Evolutionary conservation across 1,284 basidiomycete species (phyloP).

Genomic region (Apiotrichum montevideense): DNA sequence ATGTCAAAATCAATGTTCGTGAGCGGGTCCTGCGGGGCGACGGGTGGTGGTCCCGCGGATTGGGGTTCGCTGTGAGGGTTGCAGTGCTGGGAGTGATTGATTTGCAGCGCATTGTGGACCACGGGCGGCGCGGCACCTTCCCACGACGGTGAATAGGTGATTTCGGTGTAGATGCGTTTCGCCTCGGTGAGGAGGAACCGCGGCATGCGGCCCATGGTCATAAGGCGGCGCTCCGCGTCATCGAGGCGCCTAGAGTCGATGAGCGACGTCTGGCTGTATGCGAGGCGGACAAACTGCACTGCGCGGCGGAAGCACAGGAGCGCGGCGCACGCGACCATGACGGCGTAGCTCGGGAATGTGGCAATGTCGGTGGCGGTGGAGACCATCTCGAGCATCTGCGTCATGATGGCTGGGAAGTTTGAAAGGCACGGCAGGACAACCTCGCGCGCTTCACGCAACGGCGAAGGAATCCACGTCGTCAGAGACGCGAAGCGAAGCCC

Average conservation of each 20-base stretch:
- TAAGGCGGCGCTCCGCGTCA: not conserved
- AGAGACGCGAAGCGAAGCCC: conserved; percentile 9
- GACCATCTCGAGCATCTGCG: conserved; percentile 7
- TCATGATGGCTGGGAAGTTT: conserved; percentile 4
- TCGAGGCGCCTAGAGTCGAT: conserved; percentile 2
- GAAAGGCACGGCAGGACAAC: not conserved
- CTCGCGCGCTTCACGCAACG: conserved; percentile 9
- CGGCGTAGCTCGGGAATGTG: conserved; percentile 1
- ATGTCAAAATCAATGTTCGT: conserved; percentile 7
- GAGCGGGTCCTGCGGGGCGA: not conserved
- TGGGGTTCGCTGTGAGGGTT: too few species aligned
- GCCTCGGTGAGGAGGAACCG: conserved; percentile 4
- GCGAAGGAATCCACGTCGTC: conserved; percentile 12
- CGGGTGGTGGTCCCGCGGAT: too few species aligned
- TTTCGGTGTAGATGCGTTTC: not conserved
- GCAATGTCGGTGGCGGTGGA: not conserved
- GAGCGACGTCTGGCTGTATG: conserved; percentile 1
- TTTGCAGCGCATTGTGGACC: not conserved
- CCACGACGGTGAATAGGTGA: not conserved
- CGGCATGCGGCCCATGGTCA: not conserved
- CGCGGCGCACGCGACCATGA: not conserved
- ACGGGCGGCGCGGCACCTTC: not conserved
- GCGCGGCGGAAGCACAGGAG: conserved; percentile 5
- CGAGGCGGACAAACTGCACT: conserved; percentile 5
- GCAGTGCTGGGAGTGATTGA: not conserved